phyloP scores from a whole-genome alignment of 2,329 filamentous ascomycete species.

The Fusarium nematophilum region DNA sequence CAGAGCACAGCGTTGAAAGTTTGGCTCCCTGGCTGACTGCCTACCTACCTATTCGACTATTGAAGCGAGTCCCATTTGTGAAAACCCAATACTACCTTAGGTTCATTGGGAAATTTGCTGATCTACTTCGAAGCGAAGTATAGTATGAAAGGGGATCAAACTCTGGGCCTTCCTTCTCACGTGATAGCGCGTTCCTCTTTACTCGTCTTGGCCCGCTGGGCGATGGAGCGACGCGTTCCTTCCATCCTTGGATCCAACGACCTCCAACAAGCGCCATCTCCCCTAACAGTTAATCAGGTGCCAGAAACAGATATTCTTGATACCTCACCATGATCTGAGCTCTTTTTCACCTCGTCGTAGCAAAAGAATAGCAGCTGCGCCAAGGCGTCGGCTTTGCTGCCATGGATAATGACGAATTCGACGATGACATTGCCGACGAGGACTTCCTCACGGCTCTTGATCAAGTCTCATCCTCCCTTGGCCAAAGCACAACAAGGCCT shows the following conservation, averaged over 20 bases:
- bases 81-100: no score
- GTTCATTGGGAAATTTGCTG: no score
- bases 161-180: slow-evolving; percentile 15
- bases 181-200: slow-evolving; percentile 44
- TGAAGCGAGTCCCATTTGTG: no score
- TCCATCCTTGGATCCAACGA: not conserved
- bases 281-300: not conserved
- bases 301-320: not conserved
- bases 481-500: slow-evolving; percentile 7
- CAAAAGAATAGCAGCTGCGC: slow-evolving; percentile 1
- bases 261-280: not conserved
- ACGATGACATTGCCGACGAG: slow-evolving; percentile 73
- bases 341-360: not conserved
- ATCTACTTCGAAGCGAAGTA: no score
- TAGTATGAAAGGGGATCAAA: no score
- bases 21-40: no score
- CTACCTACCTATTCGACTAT: no score
- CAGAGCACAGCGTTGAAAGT: no score
- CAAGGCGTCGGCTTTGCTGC: slow-evolving; percentile 12
- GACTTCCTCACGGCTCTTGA: slow-evolving; percentile 72
- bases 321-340: slow-evolving; percentile 20
- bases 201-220: slow-evolving; percentile 9
- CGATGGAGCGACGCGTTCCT: slow-evolving; percentile 23
- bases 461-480: slow-evolving; percentile 55
- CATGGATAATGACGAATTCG: slow-evolving; percentile 72